phyloP scores from a whole-genome alignment of 2,329 filamentous ascomycete genomes.

The Trichoderma semiorbis region DNA sequence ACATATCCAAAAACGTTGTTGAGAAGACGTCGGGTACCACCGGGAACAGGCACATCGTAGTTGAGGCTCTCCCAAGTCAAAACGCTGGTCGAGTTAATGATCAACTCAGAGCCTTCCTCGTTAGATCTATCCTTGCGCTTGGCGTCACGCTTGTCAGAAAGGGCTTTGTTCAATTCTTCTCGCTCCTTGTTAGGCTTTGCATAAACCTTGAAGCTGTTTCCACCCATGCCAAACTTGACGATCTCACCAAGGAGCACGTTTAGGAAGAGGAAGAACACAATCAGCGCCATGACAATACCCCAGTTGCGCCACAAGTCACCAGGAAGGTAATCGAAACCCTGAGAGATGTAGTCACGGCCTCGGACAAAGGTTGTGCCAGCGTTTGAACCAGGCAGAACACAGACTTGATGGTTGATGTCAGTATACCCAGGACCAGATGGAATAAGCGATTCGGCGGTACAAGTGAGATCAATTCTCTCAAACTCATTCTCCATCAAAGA shows the following conservation, averaged over 20 bases:
- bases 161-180: constrained; percentile 60
- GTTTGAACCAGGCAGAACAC: constrained; percentile 70
- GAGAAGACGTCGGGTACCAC: constrained; percentile 54
- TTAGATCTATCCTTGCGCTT: constrained; percentile 47
- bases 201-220: constrained; percentile 77
- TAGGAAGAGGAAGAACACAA: constrained; percentile 68
- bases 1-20: constrained; percentile 64
- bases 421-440: constrained; percentile 68
- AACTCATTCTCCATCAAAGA: constrained; percentile 89
- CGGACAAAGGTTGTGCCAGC: constrained; percentile 62
- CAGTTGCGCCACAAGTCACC: constrained; percentile 77
- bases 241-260: constrained; percentile 78
- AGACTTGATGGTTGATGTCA: constrained; percentile 73
- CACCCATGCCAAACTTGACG: constrained; percentile 73
- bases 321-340: constrained; percentile 64
- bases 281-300: constrained; percentile 74
- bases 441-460: constrained; percentile 63
- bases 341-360: constrained; percentile 65
- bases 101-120: constrained; percentile 48
- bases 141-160: constrained; percentile 57
- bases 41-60: constrained; percentile 65
- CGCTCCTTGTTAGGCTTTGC: constrained; percentile 66
- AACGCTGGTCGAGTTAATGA: constrained; percentile 59
- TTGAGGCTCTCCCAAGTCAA: constrained; percentile 84
- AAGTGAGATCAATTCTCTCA: constrained; percentile 62